phyloP scores from a whole-genome alignment of 108 stramenopile genomes.

The Chaetoceros tenuissimus region DNA sequence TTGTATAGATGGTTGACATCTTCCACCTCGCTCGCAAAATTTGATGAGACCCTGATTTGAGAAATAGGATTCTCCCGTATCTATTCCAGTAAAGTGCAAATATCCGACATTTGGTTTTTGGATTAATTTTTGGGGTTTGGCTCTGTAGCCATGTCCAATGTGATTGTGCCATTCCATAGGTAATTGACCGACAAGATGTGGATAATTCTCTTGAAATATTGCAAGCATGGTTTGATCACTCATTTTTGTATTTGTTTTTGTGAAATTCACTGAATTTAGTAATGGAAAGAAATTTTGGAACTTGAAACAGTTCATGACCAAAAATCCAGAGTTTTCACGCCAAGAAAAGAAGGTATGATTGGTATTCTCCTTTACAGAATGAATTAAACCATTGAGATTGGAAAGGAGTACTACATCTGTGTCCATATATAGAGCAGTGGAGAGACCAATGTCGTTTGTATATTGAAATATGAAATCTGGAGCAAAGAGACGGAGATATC shows the following conservation, averaged over 20 bases:
- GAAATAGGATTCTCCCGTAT: background rate
- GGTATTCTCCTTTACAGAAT: background rate
- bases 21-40: background rate
- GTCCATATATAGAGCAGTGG: constrained; percentile 4
- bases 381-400: constrained; percentile 1
- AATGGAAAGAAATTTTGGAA: background rate
- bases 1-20: background rate
- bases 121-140: background rate
- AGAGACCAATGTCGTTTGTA: background rate
- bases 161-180: constrained; percentile 2
- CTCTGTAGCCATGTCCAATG: background rate
- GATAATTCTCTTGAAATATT: background rate
- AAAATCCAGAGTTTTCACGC: constrained; percentile 1
- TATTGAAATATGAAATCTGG: background rate
- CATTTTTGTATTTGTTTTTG: background rate
- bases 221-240: background rate
- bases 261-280: background rate
- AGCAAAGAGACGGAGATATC: constrained; percentile 2
- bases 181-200: background rate
- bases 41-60: background rate
- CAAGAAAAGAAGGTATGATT: background rate
- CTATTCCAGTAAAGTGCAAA: constrained; percentile 4
- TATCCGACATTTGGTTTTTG: background rate
- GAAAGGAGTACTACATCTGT: constrained; percentile 1
- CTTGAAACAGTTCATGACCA: constrained; percentile 2